Evolutionary conservation across 176 grass and related monocot genomes (phyloP), one percentile per base, ranked within the genome.

Genomic region (Ensete ventricosum): DNA sequence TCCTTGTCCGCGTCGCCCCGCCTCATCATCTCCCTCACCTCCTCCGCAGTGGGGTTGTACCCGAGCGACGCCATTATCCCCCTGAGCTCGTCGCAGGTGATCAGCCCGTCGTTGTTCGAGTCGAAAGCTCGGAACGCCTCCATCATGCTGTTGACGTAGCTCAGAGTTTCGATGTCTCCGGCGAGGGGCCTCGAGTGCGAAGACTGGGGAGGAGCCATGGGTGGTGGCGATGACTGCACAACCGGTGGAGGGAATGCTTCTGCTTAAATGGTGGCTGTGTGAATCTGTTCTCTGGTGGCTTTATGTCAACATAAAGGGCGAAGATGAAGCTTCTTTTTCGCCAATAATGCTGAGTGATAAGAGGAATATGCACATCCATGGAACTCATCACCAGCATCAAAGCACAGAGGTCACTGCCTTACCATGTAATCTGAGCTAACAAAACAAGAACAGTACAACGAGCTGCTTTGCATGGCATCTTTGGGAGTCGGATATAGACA

Each of bases 121-220:
- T 97, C 93, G 79, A 97, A 97, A 77, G 90, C 90, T 68, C 80
- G 83, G 84, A 97, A 97, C 9, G 87, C 93, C 74, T 93, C 93
- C 54, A 97, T 81, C 3, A 97, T 67, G 77, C 76, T 83, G 85
- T 79, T 88, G 83, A 97, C 74, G 90, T 97, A 92, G 83, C 87
- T 87, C 76, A 97, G 69, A 14, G 85, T 87, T 67, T 97, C 87
- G 13, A 97, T 73, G 76, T 90, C 88, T 53, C 84, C 67, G 57
- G 87, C 50, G 77, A 86, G 82, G 8, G 68, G 9, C 27, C 10
- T 53, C 23, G 51, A 76, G 50, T 52, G 60, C 55, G 70, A 69
- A 62, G 72, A 19, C 53, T 74, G 64, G 43, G 79, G 55, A 27
- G 81, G 73, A 66, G 74, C 72, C 83, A 84, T 84, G 9, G 72